These are phyloP conservation scores for Talaromyces ruber DNA, from an alignment of 495 filamentous ascomycete species.

Conservation along the genomic window DNA sequence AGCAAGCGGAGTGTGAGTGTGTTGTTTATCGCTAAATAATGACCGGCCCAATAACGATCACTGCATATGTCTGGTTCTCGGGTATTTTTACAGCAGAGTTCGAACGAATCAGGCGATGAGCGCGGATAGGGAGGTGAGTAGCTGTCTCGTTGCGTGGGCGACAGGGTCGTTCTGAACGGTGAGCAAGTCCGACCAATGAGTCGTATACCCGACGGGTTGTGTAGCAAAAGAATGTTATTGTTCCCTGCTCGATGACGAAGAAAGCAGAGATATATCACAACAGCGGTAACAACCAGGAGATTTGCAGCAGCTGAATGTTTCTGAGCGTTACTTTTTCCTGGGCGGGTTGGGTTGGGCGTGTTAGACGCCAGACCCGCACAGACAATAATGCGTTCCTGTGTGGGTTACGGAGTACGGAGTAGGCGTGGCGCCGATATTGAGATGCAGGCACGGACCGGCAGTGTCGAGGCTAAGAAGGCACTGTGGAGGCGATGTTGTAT, in stretches of 20 bases:
- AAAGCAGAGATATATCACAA: not conserved
- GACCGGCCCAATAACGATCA: not conserved
- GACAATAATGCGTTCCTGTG: constrained; percentile 5
- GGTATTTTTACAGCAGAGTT: not conserved
- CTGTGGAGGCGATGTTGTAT: not conserved
- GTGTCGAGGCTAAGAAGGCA: not conserved
- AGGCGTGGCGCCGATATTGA: constrained; percentile 1
- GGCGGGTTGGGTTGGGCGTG: not conserved
- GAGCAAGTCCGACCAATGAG: not conserved
- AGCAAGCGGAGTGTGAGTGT: not conserved
- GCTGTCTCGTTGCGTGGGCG: not conserved
- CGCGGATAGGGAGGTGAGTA: not conserved
- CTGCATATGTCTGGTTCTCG: not conserved
- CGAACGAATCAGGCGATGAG: not conserved
- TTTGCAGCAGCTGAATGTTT: not conserved
- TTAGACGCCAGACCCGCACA: constrained; percentile 6
- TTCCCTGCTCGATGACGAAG: not conserved
- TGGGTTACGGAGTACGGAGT: not conserved
- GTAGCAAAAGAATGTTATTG: not conserved
- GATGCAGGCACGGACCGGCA: constrained; percentile 5
- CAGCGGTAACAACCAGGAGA: not conserved
- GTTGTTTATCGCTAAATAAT: not conserved
- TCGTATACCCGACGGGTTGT: not conserved
- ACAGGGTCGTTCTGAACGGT: not conserved
- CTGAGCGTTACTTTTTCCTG: not conserved